Conservation (phyloP, 2,329 filamentous ascomycete species). For the Xylaria sp. region DNA sequence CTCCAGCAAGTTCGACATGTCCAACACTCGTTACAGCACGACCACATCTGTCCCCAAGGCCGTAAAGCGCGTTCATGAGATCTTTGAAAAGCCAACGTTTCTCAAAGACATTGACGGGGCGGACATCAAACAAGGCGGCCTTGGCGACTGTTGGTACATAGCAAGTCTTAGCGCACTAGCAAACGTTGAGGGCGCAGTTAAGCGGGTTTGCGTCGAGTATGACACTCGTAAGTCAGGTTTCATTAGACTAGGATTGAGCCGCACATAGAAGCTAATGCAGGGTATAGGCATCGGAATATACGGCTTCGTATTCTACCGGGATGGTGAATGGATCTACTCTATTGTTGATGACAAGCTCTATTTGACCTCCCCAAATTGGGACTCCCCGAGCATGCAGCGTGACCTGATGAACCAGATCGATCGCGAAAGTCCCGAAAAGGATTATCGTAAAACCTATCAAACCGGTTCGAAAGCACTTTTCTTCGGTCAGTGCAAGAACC, state of each 20-base stretch:
- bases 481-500: constrained; percentile 79
- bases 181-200: constrained; percentile 76
- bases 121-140: constrained; percentile 80
- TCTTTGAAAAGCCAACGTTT: constrained; percentile 80
- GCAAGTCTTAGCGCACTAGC: constrained; percentile 81
- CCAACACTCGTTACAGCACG: constrained; percentile 57
- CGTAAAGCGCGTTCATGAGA: constrained; percentile 79
- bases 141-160: constrained; percentile 88
- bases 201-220: constrained; percentile 79
- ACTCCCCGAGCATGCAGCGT: constrained; percentile 79
- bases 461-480: constrained; percentile 81
- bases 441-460: constrained; percentile 77
- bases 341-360: constrained; percentile 94
- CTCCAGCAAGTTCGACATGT: constrained; percentile 63
- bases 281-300: constrained; percentile 80
- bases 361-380: constrained; percentile 83
- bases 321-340: constrained; percentile 91
- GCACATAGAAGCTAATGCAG: constrained; percentile 45
- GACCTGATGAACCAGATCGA: constrained; percentile 80
- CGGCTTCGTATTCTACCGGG: constrained; percentile 88
- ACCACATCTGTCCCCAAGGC: constrained; percentile 72
- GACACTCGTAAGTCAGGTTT: constrained; percentile 63
- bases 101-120: constrained; percentile 72
- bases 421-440: constrained; percentile 75
- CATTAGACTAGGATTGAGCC: not conserved